Conservation (phyloP, 2,329 filamentous ascomycete species). For the Arthrobotrys musiformis region DNA sequence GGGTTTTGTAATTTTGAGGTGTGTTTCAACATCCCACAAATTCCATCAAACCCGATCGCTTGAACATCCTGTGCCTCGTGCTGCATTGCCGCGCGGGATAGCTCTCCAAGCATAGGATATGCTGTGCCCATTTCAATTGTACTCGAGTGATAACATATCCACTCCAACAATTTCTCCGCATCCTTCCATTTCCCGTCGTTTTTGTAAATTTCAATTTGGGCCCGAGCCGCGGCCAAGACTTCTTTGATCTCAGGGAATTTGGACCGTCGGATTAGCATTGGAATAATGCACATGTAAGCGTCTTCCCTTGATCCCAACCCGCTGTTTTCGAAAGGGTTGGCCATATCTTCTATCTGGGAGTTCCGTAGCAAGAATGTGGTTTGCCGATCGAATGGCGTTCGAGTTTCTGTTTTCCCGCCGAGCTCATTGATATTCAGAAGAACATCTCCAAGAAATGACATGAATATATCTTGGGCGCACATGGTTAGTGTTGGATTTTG, state of each 20-base stretch:
- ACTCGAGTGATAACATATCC: slow-evolving; percentile 2
- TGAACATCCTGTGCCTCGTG: not conserved
- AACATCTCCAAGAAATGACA: slow-evolving; percentile 7
- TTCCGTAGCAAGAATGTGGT: slow-evolving; percentile 1
- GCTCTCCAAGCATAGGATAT: not conserved
- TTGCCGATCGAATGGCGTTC: not conserved
- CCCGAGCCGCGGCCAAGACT: not conserved
- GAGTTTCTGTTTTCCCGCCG: slow-evolving; percentile 17
- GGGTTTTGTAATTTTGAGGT: not conserved
- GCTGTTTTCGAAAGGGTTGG: slow-evolving; percentile 57
- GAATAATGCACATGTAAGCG: slow-evolving; percentile 60
- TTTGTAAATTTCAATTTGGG: not conserved
- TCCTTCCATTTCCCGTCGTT: not conserved
- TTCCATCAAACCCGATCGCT: slow-evolving; percentile 15
- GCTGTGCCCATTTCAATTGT: not conserved
- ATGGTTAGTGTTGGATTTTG: slow-evolving; percentile 26
- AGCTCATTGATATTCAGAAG: slow-evolving; percentile 6
- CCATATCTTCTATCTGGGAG: slow-evolving; percentile 49
- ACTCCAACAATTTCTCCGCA: not conserved
- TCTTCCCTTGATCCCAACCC: slow-evolving; percentile 59
- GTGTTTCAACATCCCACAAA: slow-evolving; percentile 2
- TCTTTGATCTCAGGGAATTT: slow-evolving; percentile 27
- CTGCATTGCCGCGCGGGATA: not conserved
- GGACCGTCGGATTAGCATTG: slow-evolving; percentile 56
- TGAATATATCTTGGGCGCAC: slow-evolving; percentile 51